Conservation (phyloP, 192 early-diverging fungal genomes). For the Pilaira anomala region DNA sequence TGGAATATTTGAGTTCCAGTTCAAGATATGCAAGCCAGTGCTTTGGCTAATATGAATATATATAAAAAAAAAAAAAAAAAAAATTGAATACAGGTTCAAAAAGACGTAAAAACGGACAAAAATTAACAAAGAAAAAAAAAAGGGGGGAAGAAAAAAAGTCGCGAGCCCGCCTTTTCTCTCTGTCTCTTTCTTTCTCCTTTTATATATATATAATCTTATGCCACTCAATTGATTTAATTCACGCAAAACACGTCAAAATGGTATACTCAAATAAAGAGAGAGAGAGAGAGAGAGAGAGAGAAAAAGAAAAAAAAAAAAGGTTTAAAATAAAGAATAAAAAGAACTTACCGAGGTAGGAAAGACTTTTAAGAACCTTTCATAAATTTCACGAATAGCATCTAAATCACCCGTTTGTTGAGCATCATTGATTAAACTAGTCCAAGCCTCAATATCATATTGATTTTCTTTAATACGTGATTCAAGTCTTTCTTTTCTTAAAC, state of each 20-base stretch:
- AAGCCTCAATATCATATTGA: slow-evolving; percentile 63
- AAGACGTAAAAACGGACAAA: background rate
- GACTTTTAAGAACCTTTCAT: slow-evolving; percentile 65
- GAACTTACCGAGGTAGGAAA: slow-evolving; percentile 81
- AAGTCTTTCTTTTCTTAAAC: slow-evolving; percentile 47
- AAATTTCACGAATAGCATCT: slow-evolving; percentile 57
- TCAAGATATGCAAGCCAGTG: slow-evolving; percentile 79
- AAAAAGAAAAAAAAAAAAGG: slow-evolving; percentile 6
- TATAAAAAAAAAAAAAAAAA: slow-evolving; percentile 8
- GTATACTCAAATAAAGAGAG: background rate
- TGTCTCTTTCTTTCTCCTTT: background rate
- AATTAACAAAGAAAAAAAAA: background rate
- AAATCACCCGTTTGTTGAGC: slow-evolving; percentile 55
- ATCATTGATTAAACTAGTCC: slow-evolving; percentile 61
- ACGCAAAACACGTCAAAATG: too few species aligned
- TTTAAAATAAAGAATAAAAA: slow-evolving; percentile 14
- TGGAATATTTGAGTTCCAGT: slow-evolving; percentile 75
- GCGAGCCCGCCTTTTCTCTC: background rate
- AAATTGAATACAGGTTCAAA: background rate
- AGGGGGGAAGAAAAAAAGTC: slow-evolving; percentile 5
- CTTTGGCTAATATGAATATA: slow-evolving; percentile 43
- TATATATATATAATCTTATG: too few species aligned
- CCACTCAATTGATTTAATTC: too few species aligned
- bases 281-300: slow-evolving; percentile 9
- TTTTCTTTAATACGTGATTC: slow-evolving; percentile 54